These are phyloP conservation scores for Acarospora socialis DNA, from an alignment of 2,329 filamentous ascomycete species.

Conservation along the genomic window DNA sequence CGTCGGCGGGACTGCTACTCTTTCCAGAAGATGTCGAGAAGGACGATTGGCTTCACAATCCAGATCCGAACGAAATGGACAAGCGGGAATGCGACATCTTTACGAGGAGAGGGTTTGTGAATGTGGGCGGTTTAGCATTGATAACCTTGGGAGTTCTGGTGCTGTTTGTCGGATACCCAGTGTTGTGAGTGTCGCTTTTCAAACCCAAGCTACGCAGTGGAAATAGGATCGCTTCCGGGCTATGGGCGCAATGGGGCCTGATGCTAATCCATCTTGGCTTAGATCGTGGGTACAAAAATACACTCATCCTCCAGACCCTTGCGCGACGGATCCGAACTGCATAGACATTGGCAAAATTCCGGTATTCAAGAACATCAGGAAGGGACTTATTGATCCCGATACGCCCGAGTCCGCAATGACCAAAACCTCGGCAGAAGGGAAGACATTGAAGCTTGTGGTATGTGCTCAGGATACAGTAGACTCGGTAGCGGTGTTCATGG, in stretches of 20 bases:
- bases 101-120: conserved; percentile 47
- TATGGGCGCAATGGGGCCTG: background rate
- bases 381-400: conserved; percentile 50
- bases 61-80: conserved; percentile 49
- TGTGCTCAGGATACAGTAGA: conserved; percentile 16
- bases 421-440: conserved; percentile 44
- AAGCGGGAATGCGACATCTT: conserved; percentile 50
- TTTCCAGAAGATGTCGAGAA: conserved; percentile 62
- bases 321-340: conserved; percentile 30
- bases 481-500: background rate
- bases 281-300: conserved; percentile 44
- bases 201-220: background rate
- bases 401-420: conserved; percentile 45
- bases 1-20: conserved; percentile 49
- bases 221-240: conserved; percentile 7
- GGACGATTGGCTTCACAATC: conserved; percentile 59
- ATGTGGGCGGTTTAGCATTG: conserved; percentile 47
- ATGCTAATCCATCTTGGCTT: conserved; percentile 14
- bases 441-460: conserved; percentile 48
- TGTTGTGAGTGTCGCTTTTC: conserved; percentile 46
- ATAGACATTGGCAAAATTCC: conserved; percentile 36
- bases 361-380: conserved; percentile 46
- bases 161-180: conserved; percentile 55
- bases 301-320: conserved; percentile 20
- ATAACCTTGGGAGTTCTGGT: conserved; percentile 47